Percentiles rank a stretch among this genome's conserved stretches.
Conservation (phyloP, 2,329 filamentous ascomycete genomes). For the Colletotrichum echinochloae region DNA sequence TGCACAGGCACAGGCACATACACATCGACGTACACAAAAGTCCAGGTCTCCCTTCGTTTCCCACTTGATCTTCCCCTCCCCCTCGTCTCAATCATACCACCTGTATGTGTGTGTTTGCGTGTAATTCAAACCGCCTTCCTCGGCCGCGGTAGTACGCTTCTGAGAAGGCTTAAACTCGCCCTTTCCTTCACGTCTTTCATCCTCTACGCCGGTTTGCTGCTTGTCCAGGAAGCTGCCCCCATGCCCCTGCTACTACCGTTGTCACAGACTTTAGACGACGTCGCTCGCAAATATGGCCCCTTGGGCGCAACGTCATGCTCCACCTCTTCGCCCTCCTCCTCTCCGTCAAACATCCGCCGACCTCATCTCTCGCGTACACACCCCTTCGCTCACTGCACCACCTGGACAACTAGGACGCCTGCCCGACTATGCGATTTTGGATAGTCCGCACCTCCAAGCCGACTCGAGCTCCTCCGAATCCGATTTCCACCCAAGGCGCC, state of each 20-base stretch:
- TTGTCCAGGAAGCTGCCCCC: slow-evolving; percentile 18
- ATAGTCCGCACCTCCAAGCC: slow-evolving; percentile 44
- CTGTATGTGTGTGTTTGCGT: background rate
- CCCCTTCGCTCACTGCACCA: slow-evolving; percentile 47
- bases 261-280: slow-evolving; percentile 40
- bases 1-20: background rate
- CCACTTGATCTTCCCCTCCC: background rate
- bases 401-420: slow-evolving; percentile 42
- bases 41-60: slow-evolving; percentile 1
- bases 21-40: background rate
- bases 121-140: slow-evolving; percentile 13
- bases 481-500: slow-evolving; percentile 50
- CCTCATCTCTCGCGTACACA: slow-evolving; percentile 53
- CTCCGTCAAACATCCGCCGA: slow-evolving; percentile 44
- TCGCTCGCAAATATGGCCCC: slow-evolving; percentile 49
- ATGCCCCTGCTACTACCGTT: slow-evolving; percentile 33
- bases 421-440: slow-evolving; percentile 44
- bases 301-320: slow-evolving; percentile 43
- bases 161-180: slow-evolving; percentile 3
- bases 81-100: background rate
- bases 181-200: background rate
- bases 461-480: slow-evolving; percentile 61
- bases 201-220: slow-evolving; percentile 3
- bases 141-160: background rate
- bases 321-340: slow-evolving; percentile 41